Base-by-base conservation (phyloP, 75 land plant genomes). In the Sequoiadendron giganteum region DNA sequence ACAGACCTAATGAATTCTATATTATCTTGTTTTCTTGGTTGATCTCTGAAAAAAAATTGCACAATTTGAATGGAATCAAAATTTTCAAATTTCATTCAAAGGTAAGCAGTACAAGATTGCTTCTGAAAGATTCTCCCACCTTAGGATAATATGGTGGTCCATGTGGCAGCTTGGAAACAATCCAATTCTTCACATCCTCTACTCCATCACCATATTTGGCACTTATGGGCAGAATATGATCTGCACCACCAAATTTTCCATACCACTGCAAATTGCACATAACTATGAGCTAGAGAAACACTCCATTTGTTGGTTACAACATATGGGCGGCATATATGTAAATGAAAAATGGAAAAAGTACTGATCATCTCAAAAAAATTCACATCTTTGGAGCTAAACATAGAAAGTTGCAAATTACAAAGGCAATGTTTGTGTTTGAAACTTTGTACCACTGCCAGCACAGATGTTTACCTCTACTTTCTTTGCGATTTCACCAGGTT, bases 61-160 rank as follows among this genome's bases (percentile, higher is more conserved):
- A 82, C 52, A 45, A 34, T 40, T 79, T 42, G 25, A 79, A 82
- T 32, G 34, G 34, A 82, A 47, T 13, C 14, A 82, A 82, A 45
- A 82, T 28, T 43, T 47, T 82, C 52, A 47, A 47, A 45, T 82
- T 13, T 47, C 47, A 47, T 45, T 82, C 32, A 25, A 79, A 79
- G 47, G 45, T 82, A 47, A 82, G 84, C 30, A 82, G n/a, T 28
- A 40, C 11, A 15, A 45, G 52, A 82, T 13, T 42, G 30, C 32
- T 82, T 70, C 36, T 25, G 39, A 30, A 90, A 28, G 38, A 72
- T 73, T 61, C 49, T 34, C 49, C 34, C 86, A 96, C 99, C 97
- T 96, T 97, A 81, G 99, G 95, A 88, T 95, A 98, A 86, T 95
- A 97, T 72, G 99, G 92, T 80, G 99, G 99, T 11, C 99, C 99